Conservation (phyloP, 2,329 filamentous ascomycete species). For the Neopestalotiopsis sp. region DNA sequence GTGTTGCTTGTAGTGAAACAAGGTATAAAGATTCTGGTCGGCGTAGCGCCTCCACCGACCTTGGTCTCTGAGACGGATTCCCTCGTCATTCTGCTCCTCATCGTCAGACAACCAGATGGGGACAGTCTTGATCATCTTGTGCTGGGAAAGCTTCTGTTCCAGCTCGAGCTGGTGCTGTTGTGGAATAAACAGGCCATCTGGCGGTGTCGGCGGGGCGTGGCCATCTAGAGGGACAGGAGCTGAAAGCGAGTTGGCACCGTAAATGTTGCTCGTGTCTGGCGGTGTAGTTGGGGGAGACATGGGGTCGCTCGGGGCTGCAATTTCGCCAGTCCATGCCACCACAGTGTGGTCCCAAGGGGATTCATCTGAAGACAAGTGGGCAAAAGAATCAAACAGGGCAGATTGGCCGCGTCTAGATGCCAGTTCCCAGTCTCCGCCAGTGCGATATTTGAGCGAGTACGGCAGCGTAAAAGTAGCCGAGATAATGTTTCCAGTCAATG, state of each 20-base stretch:
- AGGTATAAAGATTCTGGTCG: constrained; percentile 87
- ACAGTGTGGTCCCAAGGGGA: constrained; percentile 90
- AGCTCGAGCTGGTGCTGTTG: constrained; percentile 73
- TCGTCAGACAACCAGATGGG: constrained; percentile 91
- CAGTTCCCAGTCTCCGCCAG: constrained; percentile 69
- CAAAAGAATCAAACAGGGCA: constrained; percentile 89
- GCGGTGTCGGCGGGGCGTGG: constrained; percentile 59
- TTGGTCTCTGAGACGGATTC: constrained; percentile 81
- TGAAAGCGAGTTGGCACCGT: constrained; percentile 74
- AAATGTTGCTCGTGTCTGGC: constrained; percentile 52
- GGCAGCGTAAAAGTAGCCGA: constrained; percentile 70
- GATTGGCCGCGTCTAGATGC: constrained; percentile 83
- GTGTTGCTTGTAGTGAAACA: constrained; percentile 96
- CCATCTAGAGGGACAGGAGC: constrained; percentile 78
- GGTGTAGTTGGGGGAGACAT: constrained; percentile 53
- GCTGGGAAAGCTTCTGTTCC: constrained; percentile 74
- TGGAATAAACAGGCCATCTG: constrained; percentile 74
- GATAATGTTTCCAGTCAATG: constrained; percentile 68
- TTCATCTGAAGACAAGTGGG: constrained; percentile 82
- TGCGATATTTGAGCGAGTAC: constrained; percentile 62
- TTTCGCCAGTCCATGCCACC: constrained; percentile 94
- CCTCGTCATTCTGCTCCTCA: constrained; percentile 67
- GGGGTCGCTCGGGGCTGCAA: constrained; percentile 57
- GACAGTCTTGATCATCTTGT: constrained; percentile 77
- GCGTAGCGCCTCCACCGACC: constrained; percentile 87